phyloP scores from a whole-genome alignment of 768 basidiomycete species.

The Wakefieldia striispora region DNA sequence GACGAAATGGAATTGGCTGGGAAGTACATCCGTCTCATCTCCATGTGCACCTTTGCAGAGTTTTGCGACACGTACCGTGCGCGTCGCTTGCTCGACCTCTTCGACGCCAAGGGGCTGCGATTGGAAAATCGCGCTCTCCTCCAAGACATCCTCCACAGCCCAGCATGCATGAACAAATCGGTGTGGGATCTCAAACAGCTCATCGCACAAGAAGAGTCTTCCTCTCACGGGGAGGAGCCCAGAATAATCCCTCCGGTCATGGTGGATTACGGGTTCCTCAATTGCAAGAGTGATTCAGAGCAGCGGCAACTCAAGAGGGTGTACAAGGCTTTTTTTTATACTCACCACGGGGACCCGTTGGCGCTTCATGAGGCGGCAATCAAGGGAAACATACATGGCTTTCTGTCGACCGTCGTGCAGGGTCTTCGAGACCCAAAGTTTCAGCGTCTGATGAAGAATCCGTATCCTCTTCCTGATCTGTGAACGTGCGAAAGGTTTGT shows the following conservation, averaged over 20 bases:
- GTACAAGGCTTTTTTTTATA: conserved; percentile 34
- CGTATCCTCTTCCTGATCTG: conserved; percentile 20
- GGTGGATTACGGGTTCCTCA: conserved; percentile 16
- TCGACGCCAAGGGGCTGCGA: neutral
- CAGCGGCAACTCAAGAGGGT: conserved; percentile 26
- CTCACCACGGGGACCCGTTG: conserved; percentile 25
- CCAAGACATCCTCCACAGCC: neutral
- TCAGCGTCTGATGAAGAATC: conserved; percentile 31
- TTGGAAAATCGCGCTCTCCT: neutral
- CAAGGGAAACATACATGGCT: conserved; percentile 30
- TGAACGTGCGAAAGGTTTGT: too few species aligned
- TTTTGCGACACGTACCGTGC: conserved; percentile 3
- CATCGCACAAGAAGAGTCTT: neutral
- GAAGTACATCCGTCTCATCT: conserved; percentile 2
- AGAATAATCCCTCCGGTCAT: neutral
- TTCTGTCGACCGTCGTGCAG: conserved; percentile 21
- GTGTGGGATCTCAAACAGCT: conserved; percentile 15
- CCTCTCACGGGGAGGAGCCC: neutral
- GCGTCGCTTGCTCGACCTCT: conserved; percentile 3
- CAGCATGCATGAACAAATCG: conserved; percentile 2
- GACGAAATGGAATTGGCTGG: conserved; percentile 3
- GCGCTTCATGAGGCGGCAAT: conserved; percentile 37
- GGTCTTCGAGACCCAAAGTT: conserved; percentile 24
- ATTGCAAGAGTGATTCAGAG: conserved; percentile 9
- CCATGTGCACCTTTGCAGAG: conserved; percentile 10